Percentiles rank a stretch among this genome's conserved stretches.
These are phyloP conservation scores for Besnoitia besnoiti DNA, from an alignment of 169 alveolate genomes.

Conservation along the genomic window DNA sequence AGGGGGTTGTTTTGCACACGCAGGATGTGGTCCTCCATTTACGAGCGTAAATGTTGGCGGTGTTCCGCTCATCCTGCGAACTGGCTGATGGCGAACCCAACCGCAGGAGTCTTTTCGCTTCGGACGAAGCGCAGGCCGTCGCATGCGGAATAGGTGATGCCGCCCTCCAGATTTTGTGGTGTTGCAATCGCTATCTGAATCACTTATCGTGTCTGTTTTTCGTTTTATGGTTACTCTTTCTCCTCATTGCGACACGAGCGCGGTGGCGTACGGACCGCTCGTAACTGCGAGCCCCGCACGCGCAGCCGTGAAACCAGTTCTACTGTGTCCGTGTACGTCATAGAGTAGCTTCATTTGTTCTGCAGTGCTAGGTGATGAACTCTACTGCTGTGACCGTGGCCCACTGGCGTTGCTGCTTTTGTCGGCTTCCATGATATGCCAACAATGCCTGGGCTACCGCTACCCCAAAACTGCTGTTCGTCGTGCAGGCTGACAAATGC, in stretches of 20 bases:
- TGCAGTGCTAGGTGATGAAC: no score
- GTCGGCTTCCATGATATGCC: background rate
- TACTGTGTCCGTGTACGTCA: background rate
- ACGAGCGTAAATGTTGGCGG: background rate
- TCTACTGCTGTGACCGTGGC: background rate
- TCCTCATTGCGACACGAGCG: background rate
- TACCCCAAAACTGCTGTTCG: no score
- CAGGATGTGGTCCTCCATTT: background rate
- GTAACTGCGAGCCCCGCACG: background rate
- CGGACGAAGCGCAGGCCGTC: slow-evolving; percentile 17
- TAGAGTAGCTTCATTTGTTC: background rate
- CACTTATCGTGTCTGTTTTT: background rate
- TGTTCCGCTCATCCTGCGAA: background rate
- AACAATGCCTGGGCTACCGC: no score
- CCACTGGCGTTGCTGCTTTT: background rate
- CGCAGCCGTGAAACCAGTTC: background rate
- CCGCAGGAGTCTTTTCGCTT: slow-evolving; percentile 6
- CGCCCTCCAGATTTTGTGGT: background rate
- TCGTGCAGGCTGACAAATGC: no score
- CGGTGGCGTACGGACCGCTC: background rate
- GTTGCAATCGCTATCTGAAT: background rate
- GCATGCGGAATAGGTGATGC: background rate
- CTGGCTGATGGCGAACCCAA: background rate
- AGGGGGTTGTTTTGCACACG: background rate
- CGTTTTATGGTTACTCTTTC: background rate